Base-by-base conservation (phyloP, 2,329 filamentous ascomycete genomes). In the Gnomoniopsis smithogilvyi region DNA sequence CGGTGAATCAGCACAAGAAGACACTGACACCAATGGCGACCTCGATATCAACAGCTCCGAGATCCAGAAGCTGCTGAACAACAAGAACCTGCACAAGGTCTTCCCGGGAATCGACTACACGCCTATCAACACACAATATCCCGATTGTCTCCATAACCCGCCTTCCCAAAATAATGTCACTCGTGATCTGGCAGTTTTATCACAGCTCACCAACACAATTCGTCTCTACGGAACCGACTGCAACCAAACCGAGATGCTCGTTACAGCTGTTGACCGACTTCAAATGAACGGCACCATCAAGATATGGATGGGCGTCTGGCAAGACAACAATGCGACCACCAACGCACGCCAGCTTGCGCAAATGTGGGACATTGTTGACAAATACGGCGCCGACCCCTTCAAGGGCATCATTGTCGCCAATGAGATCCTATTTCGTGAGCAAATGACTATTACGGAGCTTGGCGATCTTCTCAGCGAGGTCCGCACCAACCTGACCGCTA, bases 101-200 rank as follows among this genome's bases (percentile, higher is more conserved):
- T 98, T 98, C 72, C 91, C 92, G 0, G 94, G 92, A 26, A 91
- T 98, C 75, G 94, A 97, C 74, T 98, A 98, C 72, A 98, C 94
- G 0, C 92, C 94, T 0, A 83, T 95, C 72, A 92, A 96, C 70
- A 86, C 91, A 0, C 93, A 97, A 73, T 97, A 94, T 67, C 94
- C 94, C 2, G 87, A 88, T 43, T 98, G 94, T 73, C 64, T 93
- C 34, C 76, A 81, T 56, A 83, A 88, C 65, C 90, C 91, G 1
- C 90, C 94, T 0, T 93, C 88, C 36, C 94, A 97, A 71, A 96
- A 98, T 76, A 97, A 98, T 70, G 81, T 98, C 64, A 98, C 95
- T 0, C 86, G 91, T 55, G 94, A 98, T 70, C 78, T 97, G 60
- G 94, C 95, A 1, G 88, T 97, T 11, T 85, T 98, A 54, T 92